Evolutionary conservation across 225 moss, liverwort and hornwort species (phyloP), one percentile per base, ranked within the genome.

Genomic region (Lunularia cruciata): DNA sequence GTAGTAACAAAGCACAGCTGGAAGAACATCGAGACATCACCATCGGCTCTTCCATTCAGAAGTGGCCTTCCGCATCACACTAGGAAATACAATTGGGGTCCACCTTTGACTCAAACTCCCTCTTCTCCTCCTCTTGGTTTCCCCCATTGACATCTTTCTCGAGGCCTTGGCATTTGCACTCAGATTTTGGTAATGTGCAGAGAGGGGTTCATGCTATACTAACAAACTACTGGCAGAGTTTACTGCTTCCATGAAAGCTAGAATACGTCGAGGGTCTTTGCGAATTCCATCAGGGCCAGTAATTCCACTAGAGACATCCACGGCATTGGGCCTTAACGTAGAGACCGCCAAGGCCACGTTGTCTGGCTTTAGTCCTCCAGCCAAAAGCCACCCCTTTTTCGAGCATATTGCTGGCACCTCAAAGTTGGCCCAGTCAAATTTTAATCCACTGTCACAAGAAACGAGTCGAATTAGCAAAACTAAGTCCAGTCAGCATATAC

Each of bases 301-400:
- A 73, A 96, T 92, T 28, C 92, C 96, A 79, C 92, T 92, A 2
- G 92, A 87, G 47, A 96, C 96, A 83, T 96, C 92, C 51, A 96
- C 87, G 22, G 86, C 92, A 78, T 75, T 67, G 0, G 92, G 92
- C 60, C 76, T 74, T 32, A 90, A 72, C 27, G 81, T 77, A 47
- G 92, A 83, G 37, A 96, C 79, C 16, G 96, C 90, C n/a, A 39
- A 59, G 1, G 63, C 80, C 13, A 96, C 87, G 78, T 96, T 92
- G n/a, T 73, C 82, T 43, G 92, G 89, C 48, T 77, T 81, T 2
- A 96, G 84, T 10, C 92, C 92, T 7, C 92, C 87, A 58, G 96
- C 92, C 49, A 96, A 72, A 66, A 96, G 77, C 96, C 92, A 96
- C 14, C 96, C 96, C 30, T 67, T 79, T 56, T 69, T 85, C 64